A percentile compares a stretch with the other conserved stretches of the same genome.
phyloP scores from a whole-genome alignment of 2,329 filamentous ascomycete genomes.

The Arachnopeziza araneosa region DNA sequence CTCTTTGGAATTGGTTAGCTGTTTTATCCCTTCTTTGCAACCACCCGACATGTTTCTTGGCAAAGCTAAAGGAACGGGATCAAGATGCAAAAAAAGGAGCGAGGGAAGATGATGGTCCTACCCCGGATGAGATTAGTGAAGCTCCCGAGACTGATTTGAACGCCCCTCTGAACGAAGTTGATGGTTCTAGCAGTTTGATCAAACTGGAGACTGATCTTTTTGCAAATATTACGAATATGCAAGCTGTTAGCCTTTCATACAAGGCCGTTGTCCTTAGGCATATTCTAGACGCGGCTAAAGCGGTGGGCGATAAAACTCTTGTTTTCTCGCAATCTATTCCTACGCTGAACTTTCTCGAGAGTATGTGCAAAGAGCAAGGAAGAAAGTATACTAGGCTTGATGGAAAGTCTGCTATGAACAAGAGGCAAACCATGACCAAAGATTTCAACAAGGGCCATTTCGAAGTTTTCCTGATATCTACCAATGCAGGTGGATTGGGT shows the following conservation, averaged over 20 bases:
- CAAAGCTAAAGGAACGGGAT: slow-evolving; percentile 41
- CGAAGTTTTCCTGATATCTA: slow-evolving; percentile 75
- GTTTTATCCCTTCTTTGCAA: slow-evolving; percentile 50
- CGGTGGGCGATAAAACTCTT: slow-evolving; percentile 65
- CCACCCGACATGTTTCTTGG: slow-evolving; percentile 43
- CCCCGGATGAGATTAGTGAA: slow-evolving; percentile 2
- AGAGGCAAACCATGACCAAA: slow-evolving; percentile 59
- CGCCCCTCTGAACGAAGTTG: slow-evolving; percentile 24
- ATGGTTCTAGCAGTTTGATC: slow-evolving; percentile 26
- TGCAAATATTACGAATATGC: slow-evolving; percentile 26
- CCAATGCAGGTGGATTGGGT: slow-evolving; percentile 73
- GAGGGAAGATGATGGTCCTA: not conserved
- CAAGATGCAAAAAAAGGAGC: slow-evolving; percentile 22
- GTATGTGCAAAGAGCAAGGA: slow-evolving; percentile 44
- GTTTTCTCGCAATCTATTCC: slow-evolving; percentile 71
- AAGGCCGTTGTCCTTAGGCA: slow-evolving; percentile 62
- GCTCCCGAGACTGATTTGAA: slow-evolving; percentile 18
- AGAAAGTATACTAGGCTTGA: slow-evolving; percentile 58
- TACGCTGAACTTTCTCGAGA: slow-evolving; percentile 64
- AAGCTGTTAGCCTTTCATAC: slow-evolving; percentile 52
- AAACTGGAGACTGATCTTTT: slow-evolving; percentile 35
- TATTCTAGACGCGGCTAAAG: slow-evolving; percentile 62
- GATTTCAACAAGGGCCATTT: slow-evolving; percentile 56
- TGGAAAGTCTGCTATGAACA: slow-evolving; percentile 50
- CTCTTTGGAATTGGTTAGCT: slow-evolving; percentile 48